A percentile compares a stretch with the other conserved stretches of the same genome.
Conservation (phyloP, 2,329 filamentous ascomycete genomes). For the Fusarium caatingaense region DNA sequence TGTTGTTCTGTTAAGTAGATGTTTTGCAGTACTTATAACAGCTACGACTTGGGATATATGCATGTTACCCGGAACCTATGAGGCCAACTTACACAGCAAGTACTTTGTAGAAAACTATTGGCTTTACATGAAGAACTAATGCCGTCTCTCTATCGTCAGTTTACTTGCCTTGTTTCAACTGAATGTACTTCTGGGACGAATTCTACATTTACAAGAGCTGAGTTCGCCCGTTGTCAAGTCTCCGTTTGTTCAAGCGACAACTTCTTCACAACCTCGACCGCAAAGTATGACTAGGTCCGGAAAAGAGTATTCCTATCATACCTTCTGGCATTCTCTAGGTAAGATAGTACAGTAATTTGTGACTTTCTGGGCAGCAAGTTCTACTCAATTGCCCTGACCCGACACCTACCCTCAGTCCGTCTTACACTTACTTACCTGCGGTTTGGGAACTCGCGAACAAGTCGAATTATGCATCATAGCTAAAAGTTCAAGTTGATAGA, state of each 20-base stretch:
- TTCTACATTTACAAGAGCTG: background rate
- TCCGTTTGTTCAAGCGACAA: background rate
- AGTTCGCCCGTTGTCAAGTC: background rate
- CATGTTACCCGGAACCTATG: background rate
- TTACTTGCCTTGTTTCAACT: fast-evolving
- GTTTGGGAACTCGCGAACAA: too few relatives aligned
- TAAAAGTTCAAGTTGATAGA: fast-evolving
- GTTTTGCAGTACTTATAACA: too few relatives aligned
- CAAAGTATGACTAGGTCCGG: background rate
- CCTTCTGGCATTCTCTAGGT: background rate
- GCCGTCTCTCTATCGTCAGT: fast-evolving
- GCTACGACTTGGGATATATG: background rate
- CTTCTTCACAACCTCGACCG: background rate
- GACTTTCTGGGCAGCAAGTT: background rate
- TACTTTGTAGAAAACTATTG: background rate
- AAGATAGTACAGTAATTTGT: background rate
- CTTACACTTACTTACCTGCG: too few relatives aligned
- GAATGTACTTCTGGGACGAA: fast-evolving
- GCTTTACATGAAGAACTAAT: fast-evolving
- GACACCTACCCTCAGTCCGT: too few relatives aligned
- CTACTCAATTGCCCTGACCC: background rate
- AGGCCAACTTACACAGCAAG: background rate
- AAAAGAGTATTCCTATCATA: fast-evolving
- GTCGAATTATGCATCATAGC: background rate
- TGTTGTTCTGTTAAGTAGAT: too few relatives aligned